phyloP scores from a whole-genome alignment of 2,329 filamentous ascomycete species.

The Pseudogymnoascus sp. region DNA sequence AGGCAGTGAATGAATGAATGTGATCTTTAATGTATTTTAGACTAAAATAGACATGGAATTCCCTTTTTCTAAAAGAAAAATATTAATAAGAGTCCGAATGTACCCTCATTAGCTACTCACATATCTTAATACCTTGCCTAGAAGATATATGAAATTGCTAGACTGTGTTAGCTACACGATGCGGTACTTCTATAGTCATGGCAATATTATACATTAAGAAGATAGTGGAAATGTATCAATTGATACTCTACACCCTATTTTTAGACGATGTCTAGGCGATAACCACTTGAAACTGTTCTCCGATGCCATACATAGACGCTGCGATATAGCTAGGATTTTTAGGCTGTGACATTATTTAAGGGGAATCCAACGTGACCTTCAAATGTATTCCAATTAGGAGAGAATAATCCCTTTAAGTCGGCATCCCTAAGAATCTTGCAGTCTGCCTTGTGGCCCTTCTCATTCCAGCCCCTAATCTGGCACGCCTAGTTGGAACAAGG shows the following conservation, averaged over 20 bases:
- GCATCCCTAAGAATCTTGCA: conserved; percentile 24
- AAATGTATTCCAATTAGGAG: conserved; percentile 22
- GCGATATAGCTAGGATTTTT: neutral
- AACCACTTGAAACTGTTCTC: neutral
- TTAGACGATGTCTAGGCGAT: neutral
- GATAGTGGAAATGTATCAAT: too few relatives aligned
- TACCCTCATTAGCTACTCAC: too few relatives aligned
- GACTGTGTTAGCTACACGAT: too few relatives aligned
- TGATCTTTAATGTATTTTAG: neutral
- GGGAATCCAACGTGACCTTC: conserved; percentile 21
- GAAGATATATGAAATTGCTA: too few relatives aligned
- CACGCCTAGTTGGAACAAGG: conserved; percentile 19
- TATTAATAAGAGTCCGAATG: neutral
- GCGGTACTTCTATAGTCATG: too few relatives aligned
- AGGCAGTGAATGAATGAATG: neutral
- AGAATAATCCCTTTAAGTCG: conserved; percentile 23
- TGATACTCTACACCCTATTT: neutral
- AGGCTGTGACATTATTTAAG: neutral
- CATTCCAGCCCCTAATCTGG: conserved; percentile 22
- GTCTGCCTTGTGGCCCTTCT: conserved; percentile 24
- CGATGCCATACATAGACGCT: neutral
- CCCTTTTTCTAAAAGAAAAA: neutral
- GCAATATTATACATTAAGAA: too few relatives aligned
- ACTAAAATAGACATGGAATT: neutral
- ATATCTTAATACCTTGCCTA: too few relatives aligned